Evolutionary conservation across 805 yeast genomes (phyloP), one percentile per base, ranked within the genome.

Genomic region (Candida arabinofermentans): DNA sequence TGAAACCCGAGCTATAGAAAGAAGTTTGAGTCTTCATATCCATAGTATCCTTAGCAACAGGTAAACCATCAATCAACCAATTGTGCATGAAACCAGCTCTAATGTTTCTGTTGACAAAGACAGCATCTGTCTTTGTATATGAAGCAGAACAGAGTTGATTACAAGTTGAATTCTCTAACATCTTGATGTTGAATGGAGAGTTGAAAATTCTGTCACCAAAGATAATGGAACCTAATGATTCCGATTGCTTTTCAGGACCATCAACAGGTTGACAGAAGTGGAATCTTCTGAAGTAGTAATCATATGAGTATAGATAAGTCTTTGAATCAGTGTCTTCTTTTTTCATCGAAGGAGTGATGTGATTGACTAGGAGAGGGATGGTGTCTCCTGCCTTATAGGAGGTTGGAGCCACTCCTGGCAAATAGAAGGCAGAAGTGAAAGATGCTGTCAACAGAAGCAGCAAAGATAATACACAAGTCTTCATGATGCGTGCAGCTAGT

Each of bases 371-470:
- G 41, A 93, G 67, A 13, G 91, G 87, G 37, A 93, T 81, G 3
- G 57, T 51, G 40, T 90, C 95, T 38, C 82, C 88, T 45, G 76
- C 71, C 35, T 73, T 69, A 59, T 91, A 93, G 38, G 91, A 83
- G 1, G 95, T 86, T 16, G 99, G 98, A 0, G 98, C 96, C 19
- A 89, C 93, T 8, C 98, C 98, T 0, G 98, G 98, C 42, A 93
- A 70, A 59, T 93, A 91, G 66, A 93, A 91, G 2, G 83, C 95
- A 39, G 49, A 41, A 16, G 64, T 61, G 14, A 49, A 36, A 16
- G 48, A 41, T 24, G 48, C 40, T 27, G 48, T 30, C 37, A 46
- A 24, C 5, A 38, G 24, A 6, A 36, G 8, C 23, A 27, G 14
- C 10, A 31, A 31, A 17, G 26, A 19, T 6, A 36, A 33, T 7